Conservation (phyloP, 352 stramenopile genomes). For the Pythium vanterpoolii region DNA sequence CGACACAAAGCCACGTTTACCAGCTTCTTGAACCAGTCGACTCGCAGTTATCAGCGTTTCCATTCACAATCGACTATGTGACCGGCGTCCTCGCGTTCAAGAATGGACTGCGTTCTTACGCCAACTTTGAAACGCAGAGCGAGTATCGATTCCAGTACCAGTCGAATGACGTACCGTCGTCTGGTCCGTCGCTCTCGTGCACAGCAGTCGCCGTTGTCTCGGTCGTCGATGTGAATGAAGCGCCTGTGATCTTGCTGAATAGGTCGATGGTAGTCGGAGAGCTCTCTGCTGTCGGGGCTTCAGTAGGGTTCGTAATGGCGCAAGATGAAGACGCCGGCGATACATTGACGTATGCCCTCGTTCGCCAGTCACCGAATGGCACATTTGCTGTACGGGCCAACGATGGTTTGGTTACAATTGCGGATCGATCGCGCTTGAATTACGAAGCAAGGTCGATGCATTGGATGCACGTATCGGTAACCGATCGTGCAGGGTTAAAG, state of each 20-base stretch:
- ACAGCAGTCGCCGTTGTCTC: conserved; percentile 38
- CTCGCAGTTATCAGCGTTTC: neutral
- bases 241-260: conserved; percentile 27
- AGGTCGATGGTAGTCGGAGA: conserved; percentile 26
- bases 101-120: conserved; percentile 12
- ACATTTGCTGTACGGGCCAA: conserved; percentile 13
- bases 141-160: conserved; percentile 46
- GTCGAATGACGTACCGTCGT: conserved; percentile 38
- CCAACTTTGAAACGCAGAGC: conserved; percentile 42
- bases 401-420: conserved; percentile 16
- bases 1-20: conserved; percentile 43
- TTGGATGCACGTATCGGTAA: conserved; percentile 18
- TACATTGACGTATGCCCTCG: conserved; percentile 20
- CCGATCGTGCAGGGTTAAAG: conserved; percentile 15
- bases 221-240: conserved; percentile 53
- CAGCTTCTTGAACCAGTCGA: conserved; percentile 27
- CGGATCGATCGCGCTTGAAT: conserved; percentile 11
- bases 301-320: conserved; percentile 18
- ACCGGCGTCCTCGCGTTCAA: conserved; percentile 36
- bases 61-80: conserved; percentile 26
- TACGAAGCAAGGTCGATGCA: conserved; percentile 14
- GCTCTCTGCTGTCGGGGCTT: conserved; percentile 5
- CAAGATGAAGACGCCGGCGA: conserved; percentile 28
- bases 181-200: conserved; percentile 35
- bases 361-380: conserved; percentile 9